Percentiles rank a stretch among this genome's conserved stretches.
Conservation (phyloP, 305 asterid genomes). For the Nicotiana rustica region DNA sequence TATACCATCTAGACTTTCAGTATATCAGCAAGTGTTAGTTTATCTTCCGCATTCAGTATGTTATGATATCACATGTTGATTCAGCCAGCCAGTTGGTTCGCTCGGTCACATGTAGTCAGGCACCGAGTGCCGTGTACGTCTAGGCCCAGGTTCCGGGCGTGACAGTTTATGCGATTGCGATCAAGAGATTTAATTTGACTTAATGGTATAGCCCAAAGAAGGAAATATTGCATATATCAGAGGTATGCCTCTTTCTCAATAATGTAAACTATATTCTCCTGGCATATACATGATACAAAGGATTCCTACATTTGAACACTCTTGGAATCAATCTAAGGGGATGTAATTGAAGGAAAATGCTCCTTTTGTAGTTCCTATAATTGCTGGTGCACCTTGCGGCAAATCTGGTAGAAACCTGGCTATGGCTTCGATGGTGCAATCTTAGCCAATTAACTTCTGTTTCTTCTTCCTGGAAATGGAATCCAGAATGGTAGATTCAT, state of each 20-base stretch:
- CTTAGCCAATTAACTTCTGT: conserved; percentile 54
- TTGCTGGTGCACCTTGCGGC: background rate
- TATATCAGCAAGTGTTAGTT: no score
- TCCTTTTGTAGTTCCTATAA: conserved; percentile 9
- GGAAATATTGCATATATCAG: no score
- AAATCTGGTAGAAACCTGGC: background rate
- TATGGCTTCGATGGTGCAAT: background rate
- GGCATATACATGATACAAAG: background rate
- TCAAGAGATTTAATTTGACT: no score
- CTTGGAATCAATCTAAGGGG: background rate
- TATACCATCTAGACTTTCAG: no score
- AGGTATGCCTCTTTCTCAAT: background rate
- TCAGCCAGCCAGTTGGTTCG: no score
- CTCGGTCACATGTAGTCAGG: no score
- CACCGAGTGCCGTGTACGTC: no score
- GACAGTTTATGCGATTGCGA: no score
- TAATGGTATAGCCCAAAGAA: no score
- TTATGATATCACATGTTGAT: no score
- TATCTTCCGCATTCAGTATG: no score
- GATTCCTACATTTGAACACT: conserved; percentile 7
- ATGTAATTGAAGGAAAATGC: background rate
- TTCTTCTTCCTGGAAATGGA: conserved; percentile 64
- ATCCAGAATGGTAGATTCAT: conserved; percentile 48
- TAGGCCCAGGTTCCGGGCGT: no score
- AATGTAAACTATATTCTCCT: background rate